Evolutionary conservation across 148 eudicot species (phyloP).

Genomic region (Silene latifolia): DNA sequence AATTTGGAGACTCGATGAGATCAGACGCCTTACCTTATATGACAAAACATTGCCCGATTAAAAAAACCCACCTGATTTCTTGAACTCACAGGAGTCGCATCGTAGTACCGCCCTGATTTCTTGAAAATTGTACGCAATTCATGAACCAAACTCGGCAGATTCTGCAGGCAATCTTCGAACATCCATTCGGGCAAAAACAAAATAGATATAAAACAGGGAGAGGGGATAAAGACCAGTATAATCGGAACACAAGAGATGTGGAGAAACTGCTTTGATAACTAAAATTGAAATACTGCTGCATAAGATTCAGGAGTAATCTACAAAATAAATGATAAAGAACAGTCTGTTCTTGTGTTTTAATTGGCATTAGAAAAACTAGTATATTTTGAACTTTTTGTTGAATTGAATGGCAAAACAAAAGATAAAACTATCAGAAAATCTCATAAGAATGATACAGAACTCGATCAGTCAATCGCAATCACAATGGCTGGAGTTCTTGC

Average conservation of each 20-base stretch:
- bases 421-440: conserved; percentile 11
- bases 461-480: conserved; percentile 28
- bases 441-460: too few species aligned
- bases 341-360: conserved; percentile 3
- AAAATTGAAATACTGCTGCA: background rate
- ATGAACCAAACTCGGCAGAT: too few species aligned
- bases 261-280: background rate
- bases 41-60: too few species aligned
- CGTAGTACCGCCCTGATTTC: too few species aligned
- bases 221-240: background rate
- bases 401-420: background rate
- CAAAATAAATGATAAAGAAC: conserved; percentile 9
- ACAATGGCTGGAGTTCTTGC: conserved; percentile 87
- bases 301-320: conserved; percentile 5
- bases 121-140: too few species aligned
- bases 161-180: too few species aligned
- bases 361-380: conserved; percentile 6
- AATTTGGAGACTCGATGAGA: too few species aligned
- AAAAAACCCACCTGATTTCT: too few species aligned
- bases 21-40: too few species aligned
- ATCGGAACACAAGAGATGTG: background rate
- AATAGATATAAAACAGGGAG: too few species aligned
- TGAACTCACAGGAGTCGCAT: too few species aligned
- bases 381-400: conserved; percentile 7
- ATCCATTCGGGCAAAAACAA: too few species aligned